Evolutionary conservation across 208 protist species (phyloP), one percentile per base, ranked within the genome.

Genomic region (Trypanosoma melophagium): DNA sequence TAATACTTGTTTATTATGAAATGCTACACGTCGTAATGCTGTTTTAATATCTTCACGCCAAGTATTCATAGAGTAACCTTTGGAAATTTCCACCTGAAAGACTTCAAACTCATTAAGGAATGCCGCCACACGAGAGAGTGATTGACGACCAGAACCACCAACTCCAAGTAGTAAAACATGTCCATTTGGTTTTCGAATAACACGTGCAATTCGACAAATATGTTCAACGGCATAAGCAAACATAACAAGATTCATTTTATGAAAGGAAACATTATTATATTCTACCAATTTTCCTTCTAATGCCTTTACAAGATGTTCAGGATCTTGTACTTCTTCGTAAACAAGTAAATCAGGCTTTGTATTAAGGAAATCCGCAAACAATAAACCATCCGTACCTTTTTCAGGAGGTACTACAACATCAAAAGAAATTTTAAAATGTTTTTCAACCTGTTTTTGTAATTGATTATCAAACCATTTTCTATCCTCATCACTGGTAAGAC

Each of bases 201-300:
- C 95, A 42, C 98, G 89, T 22, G 92, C 84, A 69, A 99, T 98
- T 59, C 97, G 83, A 69, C 91, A 94, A 24, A 99, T 88, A 81
- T 99, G 98, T 60, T 98, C 89, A 41, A 99, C 97, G 7, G 98
- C 97, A 63, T 99, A 96, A 25, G 96, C 69, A 86, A 99, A 99
- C 82, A 99, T 94, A 40, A 99, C 98, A 45, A 99, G 80, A 52
- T 96, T 78, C 69, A 99, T 93, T 71, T 96, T 86, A 44, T 96
- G 88, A 56, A 84, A 74, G 22, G 77, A 80, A 53, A 90, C 65
- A 57, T 50, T 69, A 69, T 99, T 98, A 84, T 99, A 98, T 49
- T 99, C 96, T 16, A 84, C 84, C 25, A 99, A 77, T 65, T 92
- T 87, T 21, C 81, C 71, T 62, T 98, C 87, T 19, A 99, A 53